Percentiles rank a stretch among this genome's conserved stretches.
Conservation (phyloP, 164 flowering plant genomes). For the Amborella trichopoda region DNA sequence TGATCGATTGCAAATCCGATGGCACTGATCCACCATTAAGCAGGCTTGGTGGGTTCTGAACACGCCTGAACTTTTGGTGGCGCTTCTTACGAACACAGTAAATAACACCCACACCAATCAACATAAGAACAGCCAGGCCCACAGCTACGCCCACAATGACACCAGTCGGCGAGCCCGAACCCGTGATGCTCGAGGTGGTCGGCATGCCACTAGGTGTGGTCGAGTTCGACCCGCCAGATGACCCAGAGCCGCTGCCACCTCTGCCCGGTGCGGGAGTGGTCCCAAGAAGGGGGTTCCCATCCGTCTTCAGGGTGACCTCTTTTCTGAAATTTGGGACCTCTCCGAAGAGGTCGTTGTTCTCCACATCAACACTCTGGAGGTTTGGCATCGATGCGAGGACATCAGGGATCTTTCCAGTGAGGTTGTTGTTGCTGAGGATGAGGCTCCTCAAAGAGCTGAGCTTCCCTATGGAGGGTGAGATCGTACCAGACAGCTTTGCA, state of each 20-base stretch:
- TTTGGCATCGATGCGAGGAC: conserved; percentile 20
- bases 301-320: conserved; percentile 15
- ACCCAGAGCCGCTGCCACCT: conserved; percentile 4
- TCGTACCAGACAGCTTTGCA: conserved; percentile 26
- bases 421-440: conserved; percentile 35
- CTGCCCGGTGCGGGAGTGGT: conserved; percentile 5
- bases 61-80: conserved; percentile 2
- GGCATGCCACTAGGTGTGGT: not conserved
- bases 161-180: not conserved
- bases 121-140: not conserved
- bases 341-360: conserved; percentile 47
- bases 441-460: conserved; percentile 28
- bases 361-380: conserved; percentile 34
- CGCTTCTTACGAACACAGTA: conserved; percentile 8
- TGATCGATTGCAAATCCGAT: too few species aligned
- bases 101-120: not conserved
- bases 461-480: conserved; percentile 41
- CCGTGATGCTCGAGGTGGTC: not conserved
- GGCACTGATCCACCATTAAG: conserved; percentile 8
- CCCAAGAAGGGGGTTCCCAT: conserved; percentile 33
- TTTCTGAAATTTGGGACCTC: conserved; percentile 20
- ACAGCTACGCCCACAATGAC: not conserved
- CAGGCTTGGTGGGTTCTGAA: conserved; percentile 1
- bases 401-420: conserved; percentile 35
- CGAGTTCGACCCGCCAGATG: not conserved